Conservation (phyloP, 208 protist genomes). For the Giardia duodenalis region DNA sequence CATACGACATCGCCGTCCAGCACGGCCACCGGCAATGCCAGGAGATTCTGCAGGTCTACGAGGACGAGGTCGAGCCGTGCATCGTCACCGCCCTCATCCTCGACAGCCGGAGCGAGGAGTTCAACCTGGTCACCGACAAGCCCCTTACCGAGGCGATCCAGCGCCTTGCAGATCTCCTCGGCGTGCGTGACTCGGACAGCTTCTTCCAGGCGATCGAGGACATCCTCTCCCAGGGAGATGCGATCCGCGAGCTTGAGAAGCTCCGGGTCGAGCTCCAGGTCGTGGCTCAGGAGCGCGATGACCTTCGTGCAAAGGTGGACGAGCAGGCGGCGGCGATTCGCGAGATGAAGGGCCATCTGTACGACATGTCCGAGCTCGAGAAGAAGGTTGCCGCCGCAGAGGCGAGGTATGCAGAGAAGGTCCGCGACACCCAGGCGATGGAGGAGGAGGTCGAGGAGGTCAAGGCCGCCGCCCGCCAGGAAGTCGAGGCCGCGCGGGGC, state of each 20-base stretch:
- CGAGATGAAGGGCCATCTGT: not conserved
- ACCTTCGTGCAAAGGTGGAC: not conserved
- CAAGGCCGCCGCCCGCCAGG: not conserved
- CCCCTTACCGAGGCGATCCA: not conserved
- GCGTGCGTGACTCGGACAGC: not conserved
- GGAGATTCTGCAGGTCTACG: not conserved
- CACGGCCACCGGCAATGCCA: not conserved
- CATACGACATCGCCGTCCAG: not conserved
- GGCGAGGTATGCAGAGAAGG: not conserved
- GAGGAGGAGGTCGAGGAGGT: slow-evolving; percentile 1
- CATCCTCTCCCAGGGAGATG: not conserved
- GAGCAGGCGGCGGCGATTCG: not conserved
- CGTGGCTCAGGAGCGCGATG: not conserved
- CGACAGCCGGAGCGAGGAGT: not conserved
- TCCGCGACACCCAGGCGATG: not conserved
- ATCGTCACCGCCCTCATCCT: not conserved
- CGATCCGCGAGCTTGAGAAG: not conserved
- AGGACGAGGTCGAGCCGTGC: not conserved
- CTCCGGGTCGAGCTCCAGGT: not conserved
- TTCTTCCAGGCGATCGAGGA: not conserved
- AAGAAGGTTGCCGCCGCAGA: not conserved
- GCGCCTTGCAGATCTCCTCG: not conserved
- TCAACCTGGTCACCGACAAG: not conserved
- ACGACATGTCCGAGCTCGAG: not conserved
- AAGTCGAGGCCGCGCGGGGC: not conserved